phyloP scores from a whole-genome alignment of 2,329 filamentous ascomycete species.

The Fusarium brachygibbosum region DNA sequence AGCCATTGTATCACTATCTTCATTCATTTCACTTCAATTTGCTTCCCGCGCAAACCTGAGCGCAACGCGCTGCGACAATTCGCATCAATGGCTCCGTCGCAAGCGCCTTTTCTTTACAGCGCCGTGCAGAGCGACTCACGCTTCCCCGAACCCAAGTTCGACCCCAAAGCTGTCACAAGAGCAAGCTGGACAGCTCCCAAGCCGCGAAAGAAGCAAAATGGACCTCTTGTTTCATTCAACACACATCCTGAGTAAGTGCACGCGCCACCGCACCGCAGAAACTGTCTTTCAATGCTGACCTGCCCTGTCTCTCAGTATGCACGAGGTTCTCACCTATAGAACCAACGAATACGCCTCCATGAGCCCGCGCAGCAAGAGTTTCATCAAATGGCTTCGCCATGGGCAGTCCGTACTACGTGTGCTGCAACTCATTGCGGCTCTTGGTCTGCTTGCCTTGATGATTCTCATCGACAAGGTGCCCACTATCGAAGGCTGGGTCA shows the following conservation, averaged over 20 bases:
- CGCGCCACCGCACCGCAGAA: neutral
- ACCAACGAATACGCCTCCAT: slow-evolving; percentile 74
- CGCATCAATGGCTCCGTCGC: slow-evolving; percentile 48
- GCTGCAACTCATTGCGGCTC: slow-evolving; percentile 75
- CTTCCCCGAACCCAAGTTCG: slow-evolving; percentile 73
- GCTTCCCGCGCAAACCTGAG: slow-evolving; percentile 19
- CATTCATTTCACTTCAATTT: slow-evolving; percentile 7
- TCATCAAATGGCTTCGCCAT: slow-evolving; percentile 77
- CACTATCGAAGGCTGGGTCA: slow-evolving; percentile 77
- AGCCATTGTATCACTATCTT: slow-evolving; percentile 10
- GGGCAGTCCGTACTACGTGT: slow-evolving; percentile 77
- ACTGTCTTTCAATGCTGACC: slow-evolving; percentile 5
- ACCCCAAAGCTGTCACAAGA: slow-evolving; percentile 87
- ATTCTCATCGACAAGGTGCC: slow-evolving; percentile 80
- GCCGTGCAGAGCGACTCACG: slow-evolving; percentile 65
- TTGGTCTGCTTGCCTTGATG: slow-evolving; percentile 79
- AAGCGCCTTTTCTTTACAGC: slow-evolving; percentile 80
- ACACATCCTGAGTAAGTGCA: slow-evolving; percentile 83
- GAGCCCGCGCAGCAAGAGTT: slow-evolving; percentile 76
- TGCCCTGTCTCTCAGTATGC: slow-evolving; percentile 60
- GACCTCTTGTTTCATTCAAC: slow-evolving; percentile 86
- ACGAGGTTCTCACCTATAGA: slow-evolving; percentile 73
- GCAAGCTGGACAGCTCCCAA: slow-evolving; percentile 78
- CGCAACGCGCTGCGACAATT: slow-evolving; percentile 24
- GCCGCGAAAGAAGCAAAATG: slow-evolving; percentile 74